Evolutionary conservation across 768 basidiomycete species (phyloP), one percentile per base, ranked within the genome.

Genomic region (Lactifluus pinguis): DNA sequence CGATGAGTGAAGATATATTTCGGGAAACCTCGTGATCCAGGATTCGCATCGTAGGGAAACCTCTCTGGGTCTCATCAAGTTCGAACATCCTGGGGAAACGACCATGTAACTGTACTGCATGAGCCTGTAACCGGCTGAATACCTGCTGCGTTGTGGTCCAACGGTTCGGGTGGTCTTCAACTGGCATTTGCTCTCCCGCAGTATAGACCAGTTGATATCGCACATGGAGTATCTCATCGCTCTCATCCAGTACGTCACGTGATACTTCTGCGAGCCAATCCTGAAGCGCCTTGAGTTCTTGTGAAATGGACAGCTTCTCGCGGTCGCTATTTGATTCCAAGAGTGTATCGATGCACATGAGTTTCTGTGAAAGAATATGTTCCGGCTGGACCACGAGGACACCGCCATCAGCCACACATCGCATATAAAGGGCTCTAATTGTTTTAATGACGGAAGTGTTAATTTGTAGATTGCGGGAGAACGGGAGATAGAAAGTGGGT

Each of bases 331-430:
- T 7, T 2, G 56, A 30, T 1, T 21, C 29, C 5, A 60, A 25
- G 29, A 55, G 69, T 32, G 66, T 68, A 61, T 83, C 76, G n/a
- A 81, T 67, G 6, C 70, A 73, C 73, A 79, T 75, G 14, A 83
- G 69, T 61, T 75, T 73, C 83, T 25, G 25, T 25, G 25, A 25
- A 25, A 25, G 25, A 25, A 25, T 25, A 25, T 25, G 25, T 25
- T 25, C 81, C 0, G 82, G 82, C 54, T 83, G 82, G 10, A 71
- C 60, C 0, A 83, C 69, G 10, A 82, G 67, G n/a, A 83, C 62
- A 0, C 82, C 81, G 11, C 72, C 68, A 11, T 66, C 68, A 0
- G 52, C 55, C 62, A 69, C 71, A 57, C 82, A 83, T 41, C 73
- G 71, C 38, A 68, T 55, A 60, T 76, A 72, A 4, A 82, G 45